A percentile compares a stretch with the other conserved stretches of the same genome.
phyloP scores from a whole-genome alignment of 148 eudicot species.

The Silene conica region DNA sequence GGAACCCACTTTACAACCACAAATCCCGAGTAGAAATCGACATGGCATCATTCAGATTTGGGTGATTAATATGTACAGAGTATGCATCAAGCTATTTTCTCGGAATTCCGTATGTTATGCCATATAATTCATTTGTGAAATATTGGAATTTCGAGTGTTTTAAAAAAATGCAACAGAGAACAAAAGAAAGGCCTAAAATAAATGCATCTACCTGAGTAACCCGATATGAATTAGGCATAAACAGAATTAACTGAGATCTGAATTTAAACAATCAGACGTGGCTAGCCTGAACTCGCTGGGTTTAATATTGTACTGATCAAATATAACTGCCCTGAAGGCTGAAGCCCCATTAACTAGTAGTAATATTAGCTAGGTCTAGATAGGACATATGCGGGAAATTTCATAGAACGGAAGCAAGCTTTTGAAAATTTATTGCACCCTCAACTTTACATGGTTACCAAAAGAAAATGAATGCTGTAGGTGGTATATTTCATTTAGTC shows the following conservation, averaged over 20 bases:
- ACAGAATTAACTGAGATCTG: not conserved
- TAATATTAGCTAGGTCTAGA: no score
- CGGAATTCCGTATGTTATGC: no score
- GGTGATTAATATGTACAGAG: no score
- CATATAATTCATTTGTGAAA: not conserved
- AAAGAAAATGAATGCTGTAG: not conserved
- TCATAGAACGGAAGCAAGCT: not conserved
- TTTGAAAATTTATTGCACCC: not conserved
- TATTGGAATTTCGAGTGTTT: not conserved
- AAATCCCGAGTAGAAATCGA: not conserved
- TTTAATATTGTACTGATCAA: no score
- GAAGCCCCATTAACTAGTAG: not conserved
- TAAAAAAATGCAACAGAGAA: not conserved
- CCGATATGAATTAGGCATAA: not conserved
- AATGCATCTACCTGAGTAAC: not conserved
- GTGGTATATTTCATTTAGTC: not conserved
- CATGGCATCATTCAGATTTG: no score
- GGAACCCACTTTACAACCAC: slow-evolving; percentile 11
- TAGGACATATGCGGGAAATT: no score
- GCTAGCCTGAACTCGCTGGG: no score
- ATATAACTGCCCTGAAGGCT: not conserved
- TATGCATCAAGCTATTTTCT: no score
- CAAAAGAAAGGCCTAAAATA: not conserved
- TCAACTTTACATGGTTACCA: slow-evolving; percentile 10
- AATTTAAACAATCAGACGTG: not conserved